phyloP scores from a whole-genome alignment of 2,329 filamentous ascomycete species.

The Penicillium sp. region DNA sequence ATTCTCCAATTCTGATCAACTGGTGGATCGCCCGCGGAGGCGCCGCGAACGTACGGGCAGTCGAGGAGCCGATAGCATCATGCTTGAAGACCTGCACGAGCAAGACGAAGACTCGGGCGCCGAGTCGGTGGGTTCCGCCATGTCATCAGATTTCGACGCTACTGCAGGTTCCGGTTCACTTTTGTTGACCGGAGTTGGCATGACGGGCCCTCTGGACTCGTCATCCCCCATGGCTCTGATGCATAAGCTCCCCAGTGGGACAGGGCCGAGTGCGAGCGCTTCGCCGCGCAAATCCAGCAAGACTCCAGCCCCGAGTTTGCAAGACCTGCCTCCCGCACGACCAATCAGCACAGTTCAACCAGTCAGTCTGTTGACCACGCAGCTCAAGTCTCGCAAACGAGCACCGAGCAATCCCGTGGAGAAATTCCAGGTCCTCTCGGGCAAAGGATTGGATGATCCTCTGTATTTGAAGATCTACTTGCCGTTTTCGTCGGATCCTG shows the following conservation, averaged over 20 bases:
- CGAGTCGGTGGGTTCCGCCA: constrained; percentile 44
- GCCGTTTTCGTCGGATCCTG: constrained; percentile 52
- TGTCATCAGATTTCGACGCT: constrained; percentile 51
- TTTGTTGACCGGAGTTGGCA: constrained; percentile 48
- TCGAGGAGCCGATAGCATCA: constrained; percentile 25
- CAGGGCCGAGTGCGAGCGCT: constrained; percentile 27
- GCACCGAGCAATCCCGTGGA: constrained; percentile 57
- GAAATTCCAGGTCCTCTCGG: constrained; percentile 54
- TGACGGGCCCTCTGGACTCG: constrained; percentile 40
- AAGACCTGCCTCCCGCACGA: constrained; percentile 54
- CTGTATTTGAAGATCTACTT: constrained; percentile 60
- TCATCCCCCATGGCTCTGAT: constrained; percentile 46
- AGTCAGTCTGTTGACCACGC: constrained; percentile 53
- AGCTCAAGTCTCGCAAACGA: constrained; percentile 51
- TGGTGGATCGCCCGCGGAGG: constrained; percentile 29
- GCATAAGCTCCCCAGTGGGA: constrained; percentile 32
- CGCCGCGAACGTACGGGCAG: constrained; percentile 23
- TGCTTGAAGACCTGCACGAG: constrained; percentile 31
- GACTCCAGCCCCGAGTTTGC: constrained; percentile 45
- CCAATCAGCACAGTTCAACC: constrained; percentile 55
- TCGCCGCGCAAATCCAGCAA: constrained; percentile 49
- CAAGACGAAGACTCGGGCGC: constrained; percentile 44
- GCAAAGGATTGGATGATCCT: constrained; percentile 54
- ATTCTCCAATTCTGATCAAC: constrained; percentile 34
- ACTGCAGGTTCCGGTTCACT: constrained; percentile 51